These are phyloP conservation scores for Cytospora leucostoma DNA, from an alignment of 2,329 filamentous ascomycete species.

Conservation along the genomic window DNA sequence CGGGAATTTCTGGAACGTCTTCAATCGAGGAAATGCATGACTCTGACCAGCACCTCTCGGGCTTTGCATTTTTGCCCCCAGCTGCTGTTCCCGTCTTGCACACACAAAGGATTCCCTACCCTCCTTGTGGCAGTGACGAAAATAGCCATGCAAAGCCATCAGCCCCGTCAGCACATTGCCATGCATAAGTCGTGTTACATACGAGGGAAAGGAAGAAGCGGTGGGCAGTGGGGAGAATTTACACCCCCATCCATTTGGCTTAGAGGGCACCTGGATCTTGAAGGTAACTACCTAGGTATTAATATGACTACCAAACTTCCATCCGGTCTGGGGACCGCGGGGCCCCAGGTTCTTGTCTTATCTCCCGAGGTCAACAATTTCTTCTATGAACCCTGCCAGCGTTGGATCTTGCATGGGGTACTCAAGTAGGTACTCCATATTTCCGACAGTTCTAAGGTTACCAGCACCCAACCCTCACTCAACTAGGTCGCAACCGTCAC, in stretches of 20 bases:
- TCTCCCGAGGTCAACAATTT: not conserved
- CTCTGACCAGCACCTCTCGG: not conserved
- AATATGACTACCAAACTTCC: too few species aligned
- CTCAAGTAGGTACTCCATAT: too few species aligned
- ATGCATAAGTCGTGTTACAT: not conserved
- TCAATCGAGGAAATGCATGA: not conserved
- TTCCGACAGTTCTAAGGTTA: too few species aligned
- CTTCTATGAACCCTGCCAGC: not conserved
- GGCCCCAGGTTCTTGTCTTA: conserved; percentile 13
- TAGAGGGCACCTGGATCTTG: too few species aligned
- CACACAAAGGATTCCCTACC: not conserved
- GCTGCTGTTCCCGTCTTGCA: not conserved
- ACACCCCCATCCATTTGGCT: too few species aligned
- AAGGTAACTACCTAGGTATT: too few species aligned
- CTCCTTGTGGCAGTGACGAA: conserved; percentile 5
- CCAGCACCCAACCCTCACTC: too few species aligned
- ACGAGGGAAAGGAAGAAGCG: too few species aligned
- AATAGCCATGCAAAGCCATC: conserved; percentile 3
- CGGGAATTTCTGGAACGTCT: not conserved
- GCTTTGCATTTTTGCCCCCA: not conserved
- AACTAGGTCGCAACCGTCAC: too few species aligned
- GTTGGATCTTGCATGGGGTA: too few species aligned
- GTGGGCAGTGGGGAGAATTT: too few species aligned
- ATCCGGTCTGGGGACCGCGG: conserved; percentile 2
- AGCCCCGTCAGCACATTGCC: conserved; percentile 10